These are phyloP conservation scores for Hygrophila difformis DNA, from an alignment of 257 asterid species.

Conservation along the genomic window DNA sequence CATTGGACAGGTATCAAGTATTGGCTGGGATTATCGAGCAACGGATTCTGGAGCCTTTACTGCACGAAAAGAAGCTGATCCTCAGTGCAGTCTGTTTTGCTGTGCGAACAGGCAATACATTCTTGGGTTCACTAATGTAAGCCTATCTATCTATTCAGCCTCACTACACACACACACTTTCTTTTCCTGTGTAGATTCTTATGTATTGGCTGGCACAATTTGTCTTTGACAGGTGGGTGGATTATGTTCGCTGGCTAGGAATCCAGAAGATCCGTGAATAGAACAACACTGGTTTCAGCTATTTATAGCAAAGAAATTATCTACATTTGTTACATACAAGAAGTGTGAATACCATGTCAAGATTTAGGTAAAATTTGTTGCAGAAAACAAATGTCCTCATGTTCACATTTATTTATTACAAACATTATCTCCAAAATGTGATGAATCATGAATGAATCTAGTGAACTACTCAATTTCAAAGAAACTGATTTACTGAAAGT, in stretches of 20 bases:
- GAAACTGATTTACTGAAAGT: too few relatives aligned
- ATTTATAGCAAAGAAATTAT: too few relatives aligned
- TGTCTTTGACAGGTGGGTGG: conserved; percentile 99
- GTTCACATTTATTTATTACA: too few relatives aligned
- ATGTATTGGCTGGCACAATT: too few relatives aligned
- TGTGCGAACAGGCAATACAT: conserved; percentile 91
- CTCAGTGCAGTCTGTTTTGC: conserved; percentile 77
- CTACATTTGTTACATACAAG: too few relatives aligned
- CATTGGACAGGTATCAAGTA: conserved; percentile 62
- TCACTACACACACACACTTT: not conserved
- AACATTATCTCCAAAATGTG: too few relatives aligned
- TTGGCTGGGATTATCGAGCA: conserved; percentile 91
- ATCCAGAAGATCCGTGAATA: conserved; percentile 61
- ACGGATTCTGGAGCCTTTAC: conserved; percentile 72
- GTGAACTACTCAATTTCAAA: too few relatives aligned
- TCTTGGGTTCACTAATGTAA: conserved; percentile 89
- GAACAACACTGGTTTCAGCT: too few relatives aligned
- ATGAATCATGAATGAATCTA: too few relatives aligned
- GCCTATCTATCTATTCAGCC: conserved; percentile 12
- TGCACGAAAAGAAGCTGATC: conserved; percentile 68
- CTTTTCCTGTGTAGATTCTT: conserved; percentile 10
- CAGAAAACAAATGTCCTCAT: too few relatives aligned
- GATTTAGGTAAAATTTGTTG: too few relatives aligned
- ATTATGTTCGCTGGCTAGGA: conserved; percentile 84
- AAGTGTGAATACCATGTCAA: too few relatives aligned